phyloP scores from a whole-genome alignment of 352 stramenopile genomes.

The Globisporangium radiosum region DNA sequence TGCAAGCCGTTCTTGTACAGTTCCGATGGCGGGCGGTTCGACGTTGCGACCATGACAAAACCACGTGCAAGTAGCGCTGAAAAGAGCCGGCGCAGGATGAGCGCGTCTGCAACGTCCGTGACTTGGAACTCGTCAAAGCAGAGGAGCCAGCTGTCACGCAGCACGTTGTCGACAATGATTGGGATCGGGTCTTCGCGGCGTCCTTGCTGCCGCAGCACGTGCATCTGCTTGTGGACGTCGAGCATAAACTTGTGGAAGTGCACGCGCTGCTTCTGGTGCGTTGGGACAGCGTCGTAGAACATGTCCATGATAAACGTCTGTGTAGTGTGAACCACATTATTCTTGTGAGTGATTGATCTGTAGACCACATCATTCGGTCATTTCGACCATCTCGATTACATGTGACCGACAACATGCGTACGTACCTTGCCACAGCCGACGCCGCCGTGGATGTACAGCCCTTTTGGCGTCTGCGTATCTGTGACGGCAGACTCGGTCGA shows the following conservation, averaged over 20 bases:
- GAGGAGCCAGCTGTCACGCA: constrained; percentile 86
- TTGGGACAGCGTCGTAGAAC: constrained; percentile 87
- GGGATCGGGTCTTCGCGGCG: constrained; percentile 73
- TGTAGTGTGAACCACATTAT: not conserved
- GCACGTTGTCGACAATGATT: constrained; percentile 83
- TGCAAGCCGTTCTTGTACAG: constrained; percentile 97
- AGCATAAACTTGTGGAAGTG: constrained; percentile 99
- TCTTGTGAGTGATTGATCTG: not conserved
- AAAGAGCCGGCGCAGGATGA: constrained; percentile 94
- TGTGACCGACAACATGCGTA: not conserved
- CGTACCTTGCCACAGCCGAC: constrained; percentile 92
- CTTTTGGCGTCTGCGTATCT: constrained; percentile 59
- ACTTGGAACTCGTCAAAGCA: constrained; percentile 99
- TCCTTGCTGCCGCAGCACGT: constrained; percentile 88
- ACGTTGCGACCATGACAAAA: constrained; percentile 95
- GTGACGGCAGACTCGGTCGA: no score
- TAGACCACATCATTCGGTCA: not conserved
- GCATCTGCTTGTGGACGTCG: constrained; percentile 93
- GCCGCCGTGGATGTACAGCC: constrained; percentile 94
- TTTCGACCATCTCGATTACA: no score
- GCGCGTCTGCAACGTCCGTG: constrained; percentile 95
- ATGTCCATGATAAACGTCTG: constrained; percentile 97
- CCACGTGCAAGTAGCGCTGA: constrained; percentile 83
- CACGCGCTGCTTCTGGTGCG: constrained; percentile 81
- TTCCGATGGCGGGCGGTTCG: constrained; percentile 90